Percentiles rank a stretch among this genome's conserved stretches.
Evolutionary conservation across 768 basidiomycete species (phyloP).

Genomic region (Hortiboletus campestris): DNA sequence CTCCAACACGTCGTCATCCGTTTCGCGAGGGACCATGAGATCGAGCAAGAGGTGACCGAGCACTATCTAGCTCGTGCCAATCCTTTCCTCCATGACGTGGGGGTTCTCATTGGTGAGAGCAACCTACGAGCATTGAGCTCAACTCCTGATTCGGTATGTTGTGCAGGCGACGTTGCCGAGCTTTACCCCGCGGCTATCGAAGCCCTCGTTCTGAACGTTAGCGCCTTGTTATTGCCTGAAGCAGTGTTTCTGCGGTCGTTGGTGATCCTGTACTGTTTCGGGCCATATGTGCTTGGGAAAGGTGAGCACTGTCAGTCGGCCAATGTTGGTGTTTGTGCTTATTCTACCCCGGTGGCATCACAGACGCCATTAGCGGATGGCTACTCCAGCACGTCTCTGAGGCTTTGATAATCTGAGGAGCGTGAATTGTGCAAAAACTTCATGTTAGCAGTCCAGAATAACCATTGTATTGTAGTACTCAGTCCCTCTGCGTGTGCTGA

Average conservation of each 20-base stretch:
- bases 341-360: neutral
- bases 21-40: neutral
- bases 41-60: constrained; percentile 3
- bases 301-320: no score
- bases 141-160: neutral
- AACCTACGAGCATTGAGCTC: neutral
- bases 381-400: constrained; percentile 6
- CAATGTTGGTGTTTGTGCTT: no score
- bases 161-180: constrained; percentile 15
- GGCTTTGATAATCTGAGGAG: neutral
- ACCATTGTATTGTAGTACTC: neutral
- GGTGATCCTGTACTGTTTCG: no score
- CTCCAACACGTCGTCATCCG: neutral
- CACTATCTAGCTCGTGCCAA: neutral
- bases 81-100: constrained; percentile 1
- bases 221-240: no score
- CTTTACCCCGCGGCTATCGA: constrained; percentile 13
- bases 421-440: neutral
- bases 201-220: neutral
- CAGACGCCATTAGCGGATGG: constrained; percentile 14
- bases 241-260: no score
- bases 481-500: neutral
- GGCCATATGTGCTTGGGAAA: no score
- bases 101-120: constrained; percentile 12
- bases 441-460: neutral